Conservation (phyloP, 495 filamentous ascomycete genomes). For the Thermothielavioides terrestris region DNA sequence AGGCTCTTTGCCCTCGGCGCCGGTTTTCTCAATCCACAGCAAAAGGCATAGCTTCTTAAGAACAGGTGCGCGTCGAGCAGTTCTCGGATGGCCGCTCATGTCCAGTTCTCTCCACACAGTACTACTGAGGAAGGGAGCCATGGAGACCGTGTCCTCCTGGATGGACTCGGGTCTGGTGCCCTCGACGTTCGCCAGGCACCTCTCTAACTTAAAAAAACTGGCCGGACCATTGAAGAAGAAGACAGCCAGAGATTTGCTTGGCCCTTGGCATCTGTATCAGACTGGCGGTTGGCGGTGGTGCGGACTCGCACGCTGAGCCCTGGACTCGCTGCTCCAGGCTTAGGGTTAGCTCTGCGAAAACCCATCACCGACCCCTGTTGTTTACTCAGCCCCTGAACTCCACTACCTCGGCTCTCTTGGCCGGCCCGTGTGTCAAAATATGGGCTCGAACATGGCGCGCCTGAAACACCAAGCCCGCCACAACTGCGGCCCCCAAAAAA, state of each 20-base stretch:
- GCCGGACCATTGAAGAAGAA: too few relatives aligned
- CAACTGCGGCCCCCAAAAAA: constrained; percentile 1
- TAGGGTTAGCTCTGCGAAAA: neutral
- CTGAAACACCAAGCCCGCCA: constrained; percentile 10
- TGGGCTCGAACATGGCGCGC: neutral
- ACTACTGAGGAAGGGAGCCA: too few relatives aligned
- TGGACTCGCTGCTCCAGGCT: neutral
- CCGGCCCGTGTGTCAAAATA: constrained; percentile 13
- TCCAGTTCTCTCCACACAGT: too few relatives aligned
- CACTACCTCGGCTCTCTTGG: constrained; percentile 5
- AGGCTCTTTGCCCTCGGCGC: neutral
- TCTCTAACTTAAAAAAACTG: too few relatives aligned
- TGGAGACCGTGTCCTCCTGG: too few relatives aligned
- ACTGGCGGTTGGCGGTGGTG: neutral
- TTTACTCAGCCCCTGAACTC: constrained; percentile 9
- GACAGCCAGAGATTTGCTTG: too few relatives aligned
- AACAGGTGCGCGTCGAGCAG: too few relatives aligned
- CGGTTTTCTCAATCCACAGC: too few relatives aligned
- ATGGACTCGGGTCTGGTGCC: too few relatives aligned
- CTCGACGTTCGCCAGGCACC: too few relatives aligned
- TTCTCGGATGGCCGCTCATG: too few relatives aligned
- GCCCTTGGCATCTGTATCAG: neutral
- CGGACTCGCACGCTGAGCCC: neutral
- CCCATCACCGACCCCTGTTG: constrained; percentile 3
- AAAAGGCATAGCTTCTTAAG: too few relatives aligned